Evolutionary conservation across 495 filamentous ascomycete species (phyloP).

Genomic region (Talaromyces proteolyticus): DNA sequence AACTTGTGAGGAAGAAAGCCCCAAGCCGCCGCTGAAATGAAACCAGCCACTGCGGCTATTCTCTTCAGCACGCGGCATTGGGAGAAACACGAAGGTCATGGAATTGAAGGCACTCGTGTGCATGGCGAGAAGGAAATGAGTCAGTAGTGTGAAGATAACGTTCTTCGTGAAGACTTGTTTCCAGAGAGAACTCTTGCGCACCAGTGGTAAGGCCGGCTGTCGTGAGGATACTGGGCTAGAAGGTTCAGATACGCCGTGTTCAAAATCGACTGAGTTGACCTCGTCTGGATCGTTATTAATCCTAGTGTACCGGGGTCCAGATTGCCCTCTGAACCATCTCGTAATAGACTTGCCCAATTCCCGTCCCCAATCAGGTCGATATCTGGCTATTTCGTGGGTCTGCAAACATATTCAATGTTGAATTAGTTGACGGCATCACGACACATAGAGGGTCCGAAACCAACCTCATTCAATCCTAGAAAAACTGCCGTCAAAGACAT

Average conservation of each 20-base stretch:
- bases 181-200: slow-evolving; percentile 45
- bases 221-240: slow-evolving; percentile 34
- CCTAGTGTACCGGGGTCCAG: background rate
- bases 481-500: slow-evolving; percentile 41
- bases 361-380: slow-evolving; percentile 44
- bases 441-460: slow-evolving; percentile 3
- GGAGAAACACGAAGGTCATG: slow-evolving; percentile 67
- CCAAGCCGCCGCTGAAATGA: slow-evolving; percentile 68
- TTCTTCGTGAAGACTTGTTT: slow-evolving; percentile 57
- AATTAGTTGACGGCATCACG: too few relatives aligned
- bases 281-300: slow-evolving; percentile 26
- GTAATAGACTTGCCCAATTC: slow-evolving; percentile 36
- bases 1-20: slow-evolving; percentile 59
- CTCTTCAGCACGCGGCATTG: slow-evolving; percentile 52
- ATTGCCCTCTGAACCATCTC: slow-evolving; percentile 22
- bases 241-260: slow-evolving; percentile 14
- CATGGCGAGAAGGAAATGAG: slow-evolving; percentile 62
- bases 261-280: slow-evolving; percentile 32
- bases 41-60: slow-evolving; percentile 43
- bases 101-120: slow-evolving; percentile 73
- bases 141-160: slow-evolving; percentile 54
- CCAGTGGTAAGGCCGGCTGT: slow-evolving; percentile 21
- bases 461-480: slow-evolving; percentile 55
- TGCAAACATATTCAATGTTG: slow-evolving; percentile 16
- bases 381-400: slow-evolving; percentile 44